Evolutionary conservation across 768 basidiomycete species (phyloP), one percentile per base, ranked within the genome.

Genomic region (Amanita rubescens): DNA sequence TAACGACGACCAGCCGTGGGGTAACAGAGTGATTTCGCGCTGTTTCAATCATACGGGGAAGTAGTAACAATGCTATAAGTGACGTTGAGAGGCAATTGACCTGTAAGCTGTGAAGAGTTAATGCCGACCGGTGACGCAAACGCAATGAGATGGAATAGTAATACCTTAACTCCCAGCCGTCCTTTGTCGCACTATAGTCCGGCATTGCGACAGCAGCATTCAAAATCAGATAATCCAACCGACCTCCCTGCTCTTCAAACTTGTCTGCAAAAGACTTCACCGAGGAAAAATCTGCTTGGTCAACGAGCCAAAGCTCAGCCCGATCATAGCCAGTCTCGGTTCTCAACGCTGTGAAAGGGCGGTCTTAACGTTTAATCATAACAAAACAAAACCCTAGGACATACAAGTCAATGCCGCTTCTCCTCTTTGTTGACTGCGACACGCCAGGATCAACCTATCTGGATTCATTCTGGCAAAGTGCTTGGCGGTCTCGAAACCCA

Each of bases 81-180:
- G 11, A 39, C 7, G 38, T 39, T 1, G 38, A n/a, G n/a, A 39
- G 38, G 17, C 14, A 39, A 19, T 39, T 39, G 38, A 39, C n/a
- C n/a, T 39, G 38, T 17, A 39, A 39, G 17, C 38, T 39, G 7
- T 6, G 19, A 39, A 12, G n/a, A 17, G n/a, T 37, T 37, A 17
- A 37, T 37, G n/a, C n/a, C n/a, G n/a, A n/a, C n/a, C n/a, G n/a
- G n/a, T n/a, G n/a, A n/a, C 27, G 8, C 27, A 30, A 30, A 30
- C 5, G 27, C 5, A 30, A 8, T 8, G 8, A 8, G 27, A 30
- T 30, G 27, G 27, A 8, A 4, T 35, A n/a, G 12, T 59, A 70
- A 3, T 45, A 78, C 79, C 57, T 62, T 14, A 61, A 49, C 54
- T 81, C 78, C 75, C 74, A 80, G 6, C 75, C 78, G 59, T 80